Conservation (phyloP, 352 stramenopile genomes). For the Elongisporangium undulatum region DNA sequence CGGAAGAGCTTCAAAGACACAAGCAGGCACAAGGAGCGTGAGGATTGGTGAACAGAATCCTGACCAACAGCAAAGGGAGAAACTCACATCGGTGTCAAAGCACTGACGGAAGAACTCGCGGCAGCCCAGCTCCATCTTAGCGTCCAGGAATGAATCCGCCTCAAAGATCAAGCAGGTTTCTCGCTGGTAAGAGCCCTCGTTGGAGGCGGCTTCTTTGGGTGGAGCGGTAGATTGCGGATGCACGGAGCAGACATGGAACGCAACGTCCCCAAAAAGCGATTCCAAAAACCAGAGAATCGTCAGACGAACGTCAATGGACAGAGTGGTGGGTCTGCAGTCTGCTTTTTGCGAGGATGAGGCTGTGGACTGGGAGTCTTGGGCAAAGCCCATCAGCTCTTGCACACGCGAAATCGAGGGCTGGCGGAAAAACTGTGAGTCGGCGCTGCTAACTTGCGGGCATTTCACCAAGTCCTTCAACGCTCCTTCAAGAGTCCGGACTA, state of each 20-base stretch:
- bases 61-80: too few species aligned
- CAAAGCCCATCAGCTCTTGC: background rate
- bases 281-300: constrained; percentile 56
- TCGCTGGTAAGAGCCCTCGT: constrained; percentile 11
- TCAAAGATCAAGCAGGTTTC: constrained; percentile 44
- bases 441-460: background rate
- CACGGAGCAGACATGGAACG: constrained; percentile 61
- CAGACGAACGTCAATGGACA: constrained; percentile 24
- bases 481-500: background rate
- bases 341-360: background rate
- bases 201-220: background rate
- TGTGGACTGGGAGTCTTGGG: background rate
- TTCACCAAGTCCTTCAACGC: background rate
- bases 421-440: background rate
- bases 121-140: constrained; percentile 62
- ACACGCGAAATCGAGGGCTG: background rate
- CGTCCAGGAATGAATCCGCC: constrained; percentile 53
- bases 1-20: constrained; percentile 46
- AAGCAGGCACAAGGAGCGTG: background rate
- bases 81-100: constrained; percentile 61
- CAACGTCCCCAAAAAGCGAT: constrained; percentile 53
- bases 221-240: constrained; percentile 24
- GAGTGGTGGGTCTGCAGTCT: background rate
- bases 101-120: constrained; percentile 77
- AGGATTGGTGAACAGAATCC: background rate